Percentiles rank a stretch among this genome's conserved stretches.
Conservation (phyloP, 2,329 filamentous ascomycete species). For the Scedosporium boydii region DNA sequence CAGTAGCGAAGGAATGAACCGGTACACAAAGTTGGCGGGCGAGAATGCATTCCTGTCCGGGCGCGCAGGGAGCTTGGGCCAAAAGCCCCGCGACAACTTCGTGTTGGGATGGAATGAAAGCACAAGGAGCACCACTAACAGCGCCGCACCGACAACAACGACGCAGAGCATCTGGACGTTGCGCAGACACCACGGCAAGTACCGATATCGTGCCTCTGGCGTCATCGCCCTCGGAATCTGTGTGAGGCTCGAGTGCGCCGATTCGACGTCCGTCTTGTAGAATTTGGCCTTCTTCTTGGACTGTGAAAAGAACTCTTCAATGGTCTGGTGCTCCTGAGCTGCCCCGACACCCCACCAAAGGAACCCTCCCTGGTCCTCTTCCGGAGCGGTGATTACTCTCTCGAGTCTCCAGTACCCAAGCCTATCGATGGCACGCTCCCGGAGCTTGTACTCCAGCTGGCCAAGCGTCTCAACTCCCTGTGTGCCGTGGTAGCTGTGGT, state of each 20-base stretch:
- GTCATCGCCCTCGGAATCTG: constrained; percentile 4
- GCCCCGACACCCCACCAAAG: constrained; percentile 72
- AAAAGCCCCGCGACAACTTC: constrained; percentile 60
- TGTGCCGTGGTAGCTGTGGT: constrained; percentile 60
- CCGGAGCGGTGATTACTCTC: constrained; percentile 21
- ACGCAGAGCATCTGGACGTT: constrained; percentile 57
- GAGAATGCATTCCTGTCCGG: constrained; percentile 63
- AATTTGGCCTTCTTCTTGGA: background rate
- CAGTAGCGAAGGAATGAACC: constrained; percentile 60
- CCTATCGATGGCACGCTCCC: constrained; percentile 52
- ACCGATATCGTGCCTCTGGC: constrained; percentile 35
- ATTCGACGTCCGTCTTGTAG: background rate
- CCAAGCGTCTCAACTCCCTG: constrained; percentile 47
- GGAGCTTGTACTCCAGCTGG: constrained; percentile 42
- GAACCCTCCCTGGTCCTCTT: constrained; percentile 49
- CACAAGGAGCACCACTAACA: constrained; percentile 63
- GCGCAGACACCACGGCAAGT: constrained; percentile 69
- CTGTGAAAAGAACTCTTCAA: background rate
- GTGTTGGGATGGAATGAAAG: constrained; percentile 68
- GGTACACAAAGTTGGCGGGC: constrained; percentile 79
- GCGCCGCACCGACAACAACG: constrained; percentile 46
- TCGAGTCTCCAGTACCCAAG: constrained; percentile 71
- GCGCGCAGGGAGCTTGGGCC: constrained; percentile 53
- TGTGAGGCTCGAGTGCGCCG: background rate
- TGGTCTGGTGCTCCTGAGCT: constrained; percentile 3